Conservation (phyloP, 2,329 filamentous ascomycete genomes). For the Zymoseptoria passerinii region DNA sequence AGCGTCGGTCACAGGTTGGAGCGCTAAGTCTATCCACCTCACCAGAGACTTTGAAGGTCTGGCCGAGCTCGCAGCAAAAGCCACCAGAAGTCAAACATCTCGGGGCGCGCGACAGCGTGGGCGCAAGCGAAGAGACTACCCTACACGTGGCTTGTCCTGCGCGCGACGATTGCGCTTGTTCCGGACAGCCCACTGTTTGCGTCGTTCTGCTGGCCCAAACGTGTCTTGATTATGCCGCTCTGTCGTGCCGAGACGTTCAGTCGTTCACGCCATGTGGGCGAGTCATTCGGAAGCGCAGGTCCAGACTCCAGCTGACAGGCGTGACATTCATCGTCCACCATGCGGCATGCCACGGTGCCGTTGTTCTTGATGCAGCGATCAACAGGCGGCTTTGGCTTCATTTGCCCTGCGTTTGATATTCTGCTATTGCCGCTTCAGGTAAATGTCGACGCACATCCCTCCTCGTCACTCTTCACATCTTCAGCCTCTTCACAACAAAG, state of each 20-base stretch:
- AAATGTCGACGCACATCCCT: background rate
- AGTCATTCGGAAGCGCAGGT: no score
- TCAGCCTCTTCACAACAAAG: background rate
- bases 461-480: background rate
- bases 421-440: background rate
- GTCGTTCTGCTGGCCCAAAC: background rate
- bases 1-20: background rate
- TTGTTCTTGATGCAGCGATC: background rate
- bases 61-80: no score
- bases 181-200: background rate
- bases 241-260: no score
- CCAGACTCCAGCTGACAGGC: no score
- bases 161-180: background rate
- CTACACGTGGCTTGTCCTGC: background rate
- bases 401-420: background rate
- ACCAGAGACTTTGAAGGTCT: no score
- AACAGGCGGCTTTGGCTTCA: background rate
- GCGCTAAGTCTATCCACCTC: no score
- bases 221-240: no score
- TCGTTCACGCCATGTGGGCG: no score
- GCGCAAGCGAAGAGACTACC: no score
- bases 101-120: no score
- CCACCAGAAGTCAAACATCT: no score
- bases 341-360: background rate
- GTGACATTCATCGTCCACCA: no score